Base-by-base conservation (phyloP, 2,329 filamentous ascomycete species). In the Mycogone perniciosa region DNA sequence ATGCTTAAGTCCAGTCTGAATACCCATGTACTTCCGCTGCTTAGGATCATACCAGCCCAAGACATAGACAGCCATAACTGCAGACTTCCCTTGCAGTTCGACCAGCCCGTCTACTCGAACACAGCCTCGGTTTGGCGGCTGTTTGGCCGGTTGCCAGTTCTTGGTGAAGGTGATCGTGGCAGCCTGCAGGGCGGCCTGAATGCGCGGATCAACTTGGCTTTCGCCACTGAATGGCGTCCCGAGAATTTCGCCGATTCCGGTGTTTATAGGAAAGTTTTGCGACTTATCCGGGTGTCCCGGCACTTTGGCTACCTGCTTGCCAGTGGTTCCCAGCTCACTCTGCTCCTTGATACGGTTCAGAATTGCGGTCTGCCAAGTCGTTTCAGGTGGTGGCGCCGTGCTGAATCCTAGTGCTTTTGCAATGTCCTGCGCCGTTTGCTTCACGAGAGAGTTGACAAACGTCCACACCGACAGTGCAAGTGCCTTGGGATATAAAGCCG, bases 11-110 rank as follows among this genome's bases (percentile, higher is more conserved):
- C 64, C 60, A 42, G 76, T 67, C 40, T 77, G 60, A 10, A 70
- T 63, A 31, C 60, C 60, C 54, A 67, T 70, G 46, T 71, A 79
- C 42, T 65, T 68, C 54, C 71, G 70, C 38, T 71, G 73, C 61
- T 79, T 76, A 1, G 80, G 79, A 59, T 84, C 73, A 64, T 78
- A 84, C 63, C 74, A 80, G 2, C 71, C 76, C 8, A 64, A 52
- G 2, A 79, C 77, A 53, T 81, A 76, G 9, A 82, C 66, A 2
- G 73, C 71, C 49, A 82, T 60, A 45, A 68, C 68, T 1, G 72
- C 72, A 26, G 64, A 71, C 2, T 73, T 62, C 2, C 76, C 71
- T 38, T 74, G 67, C 2, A 83, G 51, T 54, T 82, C 76, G 2
- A 84, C 72, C 8, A 81, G 61, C 0, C 81, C 81, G 11, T 75